A percentile compares a stretch with the other conserved stretches of the same genome.
Conservation (phyloP, 768 basidiomycete species). For the Hericium coralloides region DNA sequence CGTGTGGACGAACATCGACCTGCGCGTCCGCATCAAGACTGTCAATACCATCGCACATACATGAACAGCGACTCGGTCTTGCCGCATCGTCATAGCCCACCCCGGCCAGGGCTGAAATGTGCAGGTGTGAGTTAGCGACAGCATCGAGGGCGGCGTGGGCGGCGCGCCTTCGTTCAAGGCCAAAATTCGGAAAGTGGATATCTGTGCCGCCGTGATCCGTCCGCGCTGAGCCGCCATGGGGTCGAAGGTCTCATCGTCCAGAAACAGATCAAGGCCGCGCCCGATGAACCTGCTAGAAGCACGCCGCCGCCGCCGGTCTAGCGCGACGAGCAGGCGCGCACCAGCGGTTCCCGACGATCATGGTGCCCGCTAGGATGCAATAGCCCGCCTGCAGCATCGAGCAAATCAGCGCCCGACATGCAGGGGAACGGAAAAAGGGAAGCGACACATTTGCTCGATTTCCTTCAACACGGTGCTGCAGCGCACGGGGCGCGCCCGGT, state of each 20-base stretch:
- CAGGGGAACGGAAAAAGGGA: background rate
- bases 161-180: conserved; percentile 26
- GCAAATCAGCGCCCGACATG: background rate
- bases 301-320: too few species aligned
- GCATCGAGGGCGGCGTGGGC: too few species aligned
- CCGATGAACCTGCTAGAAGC: conserved; percentile 20
- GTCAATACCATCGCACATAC: too few species aligned
- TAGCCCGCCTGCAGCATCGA: conserved; percentile 22
- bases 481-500: conserved; percentile 27
- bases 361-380: conserved; percentile 31
- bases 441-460: conserved; percentile 41
- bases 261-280: conserved; percentile 24
- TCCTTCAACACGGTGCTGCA: conserved; percentile 51
- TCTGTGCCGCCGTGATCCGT: conserved; percentile 20
- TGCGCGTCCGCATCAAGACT: too few species aligned
- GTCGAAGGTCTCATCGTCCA: conserved; percentile 24
- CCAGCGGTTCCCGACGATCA: conserved; percentile 31
- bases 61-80: too few species aligned
- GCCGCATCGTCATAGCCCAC: conserved; percentile 1
- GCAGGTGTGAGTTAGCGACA: background rate
- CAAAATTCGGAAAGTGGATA: conserved; percentile 23
- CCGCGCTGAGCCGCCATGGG: conserved; percentile 24
- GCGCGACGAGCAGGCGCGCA: background rate
- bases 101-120: background rate
- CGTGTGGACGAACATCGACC: conserved; percentile 56